Base-by-base conservation (phyloP, 2,329 filamentous ascomycete genomes). In the Teratosphaeria nubilosa region DNA sequence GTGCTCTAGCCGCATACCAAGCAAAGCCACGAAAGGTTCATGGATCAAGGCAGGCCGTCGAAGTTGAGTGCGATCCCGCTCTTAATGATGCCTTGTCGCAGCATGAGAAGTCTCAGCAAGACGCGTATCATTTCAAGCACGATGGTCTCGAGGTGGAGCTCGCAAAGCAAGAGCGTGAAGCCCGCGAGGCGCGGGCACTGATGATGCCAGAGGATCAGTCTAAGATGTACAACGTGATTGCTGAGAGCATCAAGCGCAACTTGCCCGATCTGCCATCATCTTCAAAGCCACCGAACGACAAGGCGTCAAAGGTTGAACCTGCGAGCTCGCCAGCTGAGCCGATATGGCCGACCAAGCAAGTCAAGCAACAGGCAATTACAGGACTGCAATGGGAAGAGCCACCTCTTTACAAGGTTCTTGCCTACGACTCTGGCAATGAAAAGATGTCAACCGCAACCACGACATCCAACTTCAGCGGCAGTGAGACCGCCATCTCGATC, bases 361-460 rank as follows among this genome's bases (percentile, higher is more conserved):
- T 6, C 41, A 22, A 48, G 20, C n/a, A 37, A 25, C 14, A 55
- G 22, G 31, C 51, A 32, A 37, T 3, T 51, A 27, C 30, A 20
- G 31, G 20, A 14, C 48, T 63, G n/a, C 56, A 62, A 25, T 72
- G 70, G 70, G 63, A 68, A 52, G 60, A 70, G 34, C 71, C 71
- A 30, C 64, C 70, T 13, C 51, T 80, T 2, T 88, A 87, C 75
- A 87, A 83, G 68, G 79, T 88, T 34, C 76, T 90, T 5, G 85
- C 83, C 1, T 88, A 85, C 64, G 83, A 88, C 63, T 75, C 81
- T 1, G 75, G 74, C 9, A 83, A 79, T 63, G 78, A 85, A 63
- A 74, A 74, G 13, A 76, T 89, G 64, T 79, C 75, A 51, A 76
- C 79, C 2, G 83, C 83, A 5, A 83, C 86, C 62, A 86, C 83